Evolutionary conservation across 257 asterid species (phyloP), one percentile per base, ranked within the genome.

Genomic region (Capsicum chinense): DNA sequence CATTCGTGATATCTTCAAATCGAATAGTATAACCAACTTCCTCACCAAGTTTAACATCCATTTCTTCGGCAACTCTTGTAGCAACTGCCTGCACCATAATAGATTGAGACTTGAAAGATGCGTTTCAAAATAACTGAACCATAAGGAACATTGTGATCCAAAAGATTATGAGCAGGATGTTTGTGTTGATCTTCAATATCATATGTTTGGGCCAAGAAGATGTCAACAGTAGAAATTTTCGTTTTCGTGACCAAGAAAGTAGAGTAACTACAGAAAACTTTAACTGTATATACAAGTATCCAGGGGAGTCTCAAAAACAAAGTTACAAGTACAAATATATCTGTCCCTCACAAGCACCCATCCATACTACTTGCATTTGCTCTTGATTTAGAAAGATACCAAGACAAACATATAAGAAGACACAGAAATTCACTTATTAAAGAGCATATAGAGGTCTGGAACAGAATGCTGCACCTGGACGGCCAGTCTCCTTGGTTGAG

Each of bases 21-120:
- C 99, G 95, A 85, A 97, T 97, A 62, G 97, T 93, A 88, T 95
- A 97, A 80, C 99, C 99, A 88, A 95, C 98, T 90, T 93, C 98
- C 64, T 93, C 97, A 10, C 99, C 98, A 79, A 97, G 92, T 82
- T 91, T 93, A 81, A 92, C 97, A 69, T 94, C 97, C 97, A 97
- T 92, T 93, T 97, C 99, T 86, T 97, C 97, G 48, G 98, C 92
- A 80, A 97, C 98, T 88, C 98, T 92, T 42, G 97, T 85, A 63
- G 99, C 92, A 83, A 95, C 98, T 70, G 92, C 87, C 99, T 96
- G 91, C 83, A 88, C 21, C 78, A 60, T 67, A 76, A 83, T 81
- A 39, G 83, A 87, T 44, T 57, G 81, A 56, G 62, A 70, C 63
- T 79, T 67, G 39, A 17, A 63, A 68, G 62, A 80, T 39, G 56